Evolutionary conservation across 2,329 filamentous ascomycete species (phyloP), one percentile per base, ranked within the genome.

Genomic region (Teratosphaeria nubilosa): DNA sequence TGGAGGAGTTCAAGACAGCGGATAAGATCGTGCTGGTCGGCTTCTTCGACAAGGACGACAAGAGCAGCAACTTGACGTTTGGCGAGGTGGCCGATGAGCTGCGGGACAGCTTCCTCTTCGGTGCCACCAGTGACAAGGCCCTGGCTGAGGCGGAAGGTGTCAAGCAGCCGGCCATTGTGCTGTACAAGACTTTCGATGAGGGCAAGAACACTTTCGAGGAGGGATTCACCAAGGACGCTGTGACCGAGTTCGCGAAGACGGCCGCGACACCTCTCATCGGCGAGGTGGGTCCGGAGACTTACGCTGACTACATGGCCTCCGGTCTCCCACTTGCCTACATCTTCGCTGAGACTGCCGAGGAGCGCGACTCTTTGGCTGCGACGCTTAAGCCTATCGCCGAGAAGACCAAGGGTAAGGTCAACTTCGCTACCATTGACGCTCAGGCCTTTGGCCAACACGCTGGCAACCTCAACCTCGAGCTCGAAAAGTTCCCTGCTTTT

Each of bases 111-210:
- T 96, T 90, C 81, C 87, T 96, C 67, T 99, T 99, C 74, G 94
- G 90, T 70, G 86, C 88, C 62, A 88, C 87, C 75, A 90, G 82
- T 74, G 94, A 97, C 71, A 86, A 86, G 62, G 84, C 82, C 58
- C 79, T 97, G 65, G 91, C 94, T 69, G 86, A 95, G 82, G 86
- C 88, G 54, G 94, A 95, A 80, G 91, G 88, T 66, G 90, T 95
- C 73, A 87, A 86, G 74, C 84, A 87, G 70, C 94, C 94, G 63
- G 86, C 88, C 58, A 79, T 99, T 64, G 89, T 96, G 64, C 84
- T 99, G 60, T 97, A 97, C 87, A 97, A 99, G 84, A 82, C 86
- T 60, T 99, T 97, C 70, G 94, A 99, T 72, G 92, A 97, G 80
- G 91, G 91, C 79, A 96, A 96, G 84, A 84, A 85, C 68, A 80